These are phyloP conservation scores for Rutstroemia sp. DNA, from an alignment of 2,329 filamentous ascomycete genomes.

Conservation along the genomic window DNA sequence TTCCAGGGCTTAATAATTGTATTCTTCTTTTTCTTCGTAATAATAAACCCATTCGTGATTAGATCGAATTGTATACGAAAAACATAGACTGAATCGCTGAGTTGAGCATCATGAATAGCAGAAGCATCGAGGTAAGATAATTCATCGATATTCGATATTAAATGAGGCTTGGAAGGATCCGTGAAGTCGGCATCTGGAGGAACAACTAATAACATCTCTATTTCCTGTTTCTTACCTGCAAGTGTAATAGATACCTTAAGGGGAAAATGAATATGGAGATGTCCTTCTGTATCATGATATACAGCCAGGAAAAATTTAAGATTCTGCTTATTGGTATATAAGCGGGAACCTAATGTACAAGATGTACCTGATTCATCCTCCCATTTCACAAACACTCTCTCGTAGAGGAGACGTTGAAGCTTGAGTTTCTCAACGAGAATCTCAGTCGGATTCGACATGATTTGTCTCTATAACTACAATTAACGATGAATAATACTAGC, in stretches of 20 bases:
- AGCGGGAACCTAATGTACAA: background rate
- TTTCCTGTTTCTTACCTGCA: background rate
- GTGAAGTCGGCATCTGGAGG: background rate
- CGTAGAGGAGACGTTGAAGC: background rate
- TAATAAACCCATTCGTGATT: background rate
- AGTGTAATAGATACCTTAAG: background rate
- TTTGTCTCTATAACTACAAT: no score
- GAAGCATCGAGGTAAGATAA: background rate
- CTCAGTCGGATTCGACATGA: background rate
- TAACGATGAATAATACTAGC: no score
- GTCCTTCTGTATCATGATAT: background rate
- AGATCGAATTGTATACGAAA: background rate
- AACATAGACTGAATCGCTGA: background rate
- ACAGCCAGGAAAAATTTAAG: no score
- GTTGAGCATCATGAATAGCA: no score
- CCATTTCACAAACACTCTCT: slow-evolving; percentile 3
- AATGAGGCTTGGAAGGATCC: background rate
- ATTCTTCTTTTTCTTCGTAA: background rate
- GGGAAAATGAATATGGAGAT: background rate
- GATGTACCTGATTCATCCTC: background rate
- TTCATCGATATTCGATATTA: background rate
- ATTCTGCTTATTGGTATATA: no score
- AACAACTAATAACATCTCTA: background rate
- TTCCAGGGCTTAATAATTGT: background rate
- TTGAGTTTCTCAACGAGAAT: background rate